A percentile compares a stretch with the other conserved stretches of the same genome.
These are phyloP conservation scores for Solanum pimpinellifolium DNA, from an alignment of 257 asterid genomes.

Conservation along the genomic window DNA sequence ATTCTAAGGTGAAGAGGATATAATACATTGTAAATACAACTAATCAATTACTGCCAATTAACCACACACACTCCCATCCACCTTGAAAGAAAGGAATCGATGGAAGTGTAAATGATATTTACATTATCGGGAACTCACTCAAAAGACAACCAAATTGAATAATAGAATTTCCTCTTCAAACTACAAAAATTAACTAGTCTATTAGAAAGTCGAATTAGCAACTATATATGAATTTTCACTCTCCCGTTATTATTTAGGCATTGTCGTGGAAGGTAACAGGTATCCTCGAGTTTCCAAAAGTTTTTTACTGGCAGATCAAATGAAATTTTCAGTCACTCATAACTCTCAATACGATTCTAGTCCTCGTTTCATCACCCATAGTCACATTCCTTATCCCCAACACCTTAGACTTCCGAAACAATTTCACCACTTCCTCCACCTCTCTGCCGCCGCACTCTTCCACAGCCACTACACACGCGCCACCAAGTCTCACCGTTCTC, in stretches of 20 bases:
- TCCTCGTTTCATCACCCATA: slow-evolving; percentile 56
- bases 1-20: not conserved
- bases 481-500: slow-evolving; percentile 69
- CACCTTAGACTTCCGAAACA: slow-evolving; percentile 52
- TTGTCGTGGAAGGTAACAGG: not conserved
- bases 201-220: not conserved
- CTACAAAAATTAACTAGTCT: not conserved
- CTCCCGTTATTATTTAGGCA: not conserved
- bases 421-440: slow-evolving; percentile 41
- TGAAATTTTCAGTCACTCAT: not conserved
- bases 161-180: not conserved
- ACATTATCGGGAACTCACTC: not conserved
- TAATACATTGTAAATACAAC: not conserved
- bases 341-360: slow-evolving; percentile 52
- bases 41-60: not conserved
- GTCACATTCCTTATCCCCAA: slow-evolving; percentile 46
- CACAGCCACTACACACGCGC: slow-evolving; percentile 74
- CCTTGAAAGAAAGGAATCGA: not conserved
- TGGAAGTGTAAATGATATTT: not conserved
- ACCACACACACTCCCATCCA: not conserved
- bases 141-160: not conserved
- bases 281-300: too few species aligned
- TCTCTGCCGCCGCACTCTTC: slow-evolving; percentile 56
- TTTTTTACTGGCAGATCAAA: not conserved
- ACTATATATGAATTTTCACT: not conserved